phyloP scores from a whole-genome alignment of 1,284 basidiomycete species.

The Papiliotrema laurentii region DNA sequence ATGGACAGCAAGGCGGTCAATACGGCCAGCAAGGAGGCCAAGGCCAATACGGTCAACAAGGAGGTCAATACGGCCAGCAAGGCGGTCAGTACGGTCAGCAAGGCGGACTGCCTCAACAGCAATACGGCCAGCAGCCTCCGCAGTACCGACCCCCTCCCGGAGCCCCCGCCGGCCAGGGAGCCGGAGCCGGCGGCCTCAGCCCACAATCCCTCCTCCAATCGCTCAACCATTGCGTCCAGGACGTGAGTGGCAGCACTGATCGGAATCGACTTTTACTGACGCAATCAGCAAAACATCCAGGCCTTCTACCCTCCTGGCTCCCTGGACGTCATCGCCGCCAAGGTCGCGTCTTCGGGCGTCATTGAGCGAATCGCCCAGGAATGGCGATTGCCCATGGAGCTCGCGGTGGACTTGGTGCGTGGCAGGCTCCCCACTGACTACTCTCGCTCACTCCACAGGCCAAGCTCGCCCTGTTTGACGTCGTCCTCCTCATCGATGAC shows the following conservation, averaged over 20 bases:
- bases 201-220: conserved; percentile 27
- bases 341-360: conserved; percentile 45
- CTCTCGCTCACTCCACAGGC: conserved; percentile 15
- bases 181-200: conserved; percentile 22
- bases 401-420: conserved; percentile 46
- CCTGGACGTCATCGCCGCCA: conserved; percentile 47
- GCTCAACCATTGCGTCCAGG: conserved; percentile 47
- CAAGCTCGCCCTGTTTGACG: conserved; percentile 48
- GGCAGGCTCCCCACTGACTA: background rate
- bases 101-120: conserved; percentile 15
- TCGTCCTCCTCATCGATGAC: conserved; percentile 47
- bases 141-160: conserved; percentile 26
- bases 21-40: conserved; percentile 13
- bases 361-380: conserved; percentile 46
- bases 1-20: conserved; percentile 17
- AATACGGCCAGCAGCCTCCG: conserved; percentile 19
- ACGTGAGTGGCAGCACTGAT: conserved; percentile 43
- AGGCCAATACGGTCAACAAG: conserved; percentile 11
- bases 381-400: conserved; percentile 50
- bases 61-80: conserved; percentile 21
- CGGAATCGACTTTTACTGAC: background rate
- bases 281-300: conserved; percentile 44
- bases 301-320: conserved; percentile 51
- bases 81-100: conserved; percentile 15
- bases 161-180: conserved; percentile 15